phyloP scores from a whole-genome alignment of 2,329 filamentous ascomycete species.

The Calonectria leucothoes region DNA sequence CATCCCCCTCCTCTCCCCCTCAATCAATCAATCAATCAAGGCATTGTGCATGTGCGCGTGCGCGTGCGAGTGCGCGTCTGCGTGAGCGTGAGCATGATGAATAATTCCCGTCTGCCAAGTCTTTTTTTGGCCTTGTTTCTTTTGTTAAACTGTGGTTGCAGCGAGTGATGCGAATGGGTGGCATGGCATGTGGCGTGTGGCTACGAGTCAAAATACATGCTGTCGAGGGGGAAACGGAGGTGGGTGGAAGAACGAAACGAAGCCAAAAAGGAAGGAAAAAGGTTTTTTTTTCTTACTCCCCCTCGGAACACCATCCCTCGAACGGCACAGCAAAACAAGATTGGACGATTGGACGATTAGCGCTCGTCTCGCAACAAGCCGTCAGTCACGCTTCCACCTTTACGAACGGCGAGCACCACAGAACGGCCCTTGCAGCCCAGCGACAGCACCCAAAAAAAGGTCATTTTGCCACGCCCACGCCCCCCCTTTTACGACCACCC shows the following conservation, averaged over 20 bases:
- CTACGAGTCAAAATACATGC: not conserved
- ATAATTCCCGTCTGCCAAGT: too few relatives aligned
- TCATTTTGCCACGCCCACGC: not conserved
- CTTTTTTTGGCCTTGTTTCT: too few relatives aligned
- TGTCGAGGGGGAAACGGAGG: not conserved
- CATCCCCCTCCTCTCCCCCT: too few relatives aligned
- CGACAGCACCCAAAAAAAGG: not conserved
- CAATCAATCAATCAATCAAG: too few relatives aligned
- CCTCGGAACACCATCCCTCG: not conserved
- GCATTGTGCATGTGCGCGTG: not conserved
- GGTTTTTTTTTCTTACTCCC: not conserved
- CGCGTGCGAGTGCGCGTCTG: not conserved
- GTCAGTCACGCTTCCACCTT: not conserved
- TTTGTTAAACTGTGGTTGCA: too few relatives aligned
- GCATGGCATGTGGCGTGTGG: too few relatives aligned
- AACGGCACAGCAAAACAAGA: not conserved
- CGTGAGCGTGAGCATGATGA: not conserved
- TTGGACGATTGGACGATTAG: not conserved
- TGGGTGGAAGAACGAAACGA: not conserved
- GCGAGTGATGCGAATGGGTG: too few relatives aligned
- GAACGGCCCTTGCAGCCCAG: not conserved
- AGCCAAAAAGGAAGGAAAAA: not conserved
- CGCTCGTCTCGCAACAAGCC: not conserved
- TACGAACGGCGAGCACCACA: not conserved
- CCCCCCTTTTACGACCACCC: not conserved